Conservation (phyloP, 345 rosid species). For the Hibiscus trionum region DNA sequence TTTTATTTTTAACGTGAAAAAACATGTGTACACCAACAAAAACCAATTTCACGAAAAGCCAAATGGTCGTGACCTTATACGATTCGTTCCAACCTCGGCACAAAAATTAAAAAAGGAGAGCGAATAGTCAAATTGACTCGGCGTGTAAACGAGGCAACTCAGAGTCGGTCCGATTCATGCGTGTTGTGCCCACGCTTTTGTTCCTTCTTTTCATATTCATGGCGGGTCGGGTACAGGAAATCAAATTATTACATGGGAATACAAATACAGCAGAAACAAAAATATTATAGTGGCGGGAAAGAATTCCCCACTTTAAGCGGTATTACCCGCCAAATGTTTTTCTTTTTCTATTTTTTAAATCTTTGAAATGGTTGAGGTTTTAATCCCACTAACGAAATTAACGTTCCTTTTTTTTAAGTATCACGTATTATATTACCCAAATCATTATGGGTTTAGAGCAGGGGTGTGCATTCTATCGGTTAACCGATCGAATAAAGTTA, state of each 20-base stretch:
- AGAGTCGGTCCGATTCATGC: background rate
- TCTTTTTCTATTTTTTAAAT: background rate
- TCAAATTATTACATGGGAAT: background rate
- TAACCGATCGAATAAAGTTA: too few relatives aligned
- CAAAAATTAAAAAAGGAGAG: background rate
- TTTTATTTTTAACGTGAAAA: too few relatives aligned
- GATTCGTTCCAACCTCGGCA: background rate
- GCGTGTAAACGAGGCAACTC: background rate
- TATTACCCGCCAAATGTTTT: background rate
- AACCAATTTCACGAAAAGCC: background rate
- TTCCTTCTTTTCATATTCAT: background rate
- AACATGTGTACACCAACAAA: background rate
- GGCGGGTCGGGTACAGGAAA: background rate
- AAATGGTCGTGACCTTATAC: background rate
- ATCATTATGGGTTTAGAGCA: too few relatives aligned
- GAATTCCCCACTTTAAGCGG: background rate
- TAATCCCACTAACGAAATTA: too few relatives aligned
- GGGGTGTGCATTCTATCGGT: too few relatives aligned
- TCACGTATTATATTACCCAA: too few relatives aligned
- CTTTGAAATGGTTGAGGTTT: background rate
- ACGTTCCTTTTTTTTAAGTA: too few relatives aligned
- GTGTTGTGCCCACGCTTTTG: background rate
- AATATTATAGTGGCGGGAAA: conserved; percentile 16
- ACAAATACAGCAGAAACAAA: background rate
- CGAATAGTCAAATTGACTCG: background rate